Conservation (phyloP, 2,329 filamentous ascomycete species). For the Fusarium penzigii region DNA sequence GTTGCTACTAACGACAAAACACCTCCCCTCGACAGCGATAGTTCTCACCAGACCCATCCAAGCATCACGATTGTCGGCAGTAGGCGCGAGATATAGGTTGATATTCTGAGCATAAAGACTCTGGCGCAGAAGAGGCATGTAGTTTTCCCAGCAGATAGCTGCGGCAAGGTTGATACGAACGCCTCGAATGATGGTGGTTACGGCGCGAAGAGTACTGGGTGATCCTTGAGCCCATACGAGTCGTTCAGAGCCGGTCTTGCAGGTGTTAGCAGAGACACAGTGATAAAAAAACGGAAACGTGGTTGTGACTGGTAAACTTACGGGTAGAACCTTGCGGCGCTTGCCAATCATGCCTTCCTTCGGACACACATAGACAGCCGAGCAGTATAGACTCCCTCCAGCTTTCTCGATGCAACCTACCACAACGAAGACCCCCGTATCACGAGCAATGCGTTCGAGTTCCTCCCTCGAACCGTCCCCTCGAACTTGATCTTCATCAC, state of each 20-base stretch:
- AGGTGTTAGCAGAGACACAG: neutral
- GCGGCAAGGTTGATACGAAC: slow-evolving; percentile 78
- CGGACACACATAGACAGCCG: slow-evolving; percentile 80
- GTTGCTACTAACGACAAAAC: slow-evolving; percentile 84
- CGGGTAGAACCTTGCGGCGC: slow-evolving; percentile 88
- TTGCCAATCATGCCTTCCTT: slow-evolving; percentile 74
- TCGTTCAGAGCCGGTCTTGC: slow-evolving; percentile 73
- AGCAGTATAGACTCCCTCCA: slow-evolving; percentile 83
- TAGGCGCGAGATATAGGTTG: slow-evolving; percentile 88
- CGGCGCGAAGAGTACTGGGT: slow-evolving; percentile 74
- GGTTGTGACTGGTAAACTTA: slow-evolving; percentile 39
- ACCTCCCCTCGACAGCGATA: slow-evolving; percentile 76
- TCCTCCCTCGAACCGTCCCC: slow-evolving; percentile 71
- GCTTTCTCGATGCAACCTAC: slow-evolving; percentile 77
- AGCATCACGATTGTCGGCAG: slow-evolving; percentile 79
- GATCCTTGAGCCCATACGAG: slow-evolving; percentile 88
- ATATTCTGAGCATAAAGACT: slow-evolving; percentile 86
- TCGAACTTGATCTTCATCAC: slow-evolving; percentile 36
- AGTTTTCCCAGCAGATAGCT: slow-evolving; percentile 96
- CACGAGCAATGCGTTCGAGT: slow-evolving; percentile 72
- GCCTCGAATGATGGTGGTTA: slow-evolving; percentile 77
- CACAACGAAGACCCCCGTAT: slow-evolving; percentile 81
- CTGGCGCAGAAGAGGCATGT: slow-evolving; percentile 87
- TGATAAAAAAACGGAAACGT: no score
- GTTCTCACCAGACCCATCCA: slow-evolving; percentile 86